These are phyloP conservation scores for Collybia sordida DNA, from an alignment of 768 basidiomycete genomes.

Conservation along the genomic window DNA sequence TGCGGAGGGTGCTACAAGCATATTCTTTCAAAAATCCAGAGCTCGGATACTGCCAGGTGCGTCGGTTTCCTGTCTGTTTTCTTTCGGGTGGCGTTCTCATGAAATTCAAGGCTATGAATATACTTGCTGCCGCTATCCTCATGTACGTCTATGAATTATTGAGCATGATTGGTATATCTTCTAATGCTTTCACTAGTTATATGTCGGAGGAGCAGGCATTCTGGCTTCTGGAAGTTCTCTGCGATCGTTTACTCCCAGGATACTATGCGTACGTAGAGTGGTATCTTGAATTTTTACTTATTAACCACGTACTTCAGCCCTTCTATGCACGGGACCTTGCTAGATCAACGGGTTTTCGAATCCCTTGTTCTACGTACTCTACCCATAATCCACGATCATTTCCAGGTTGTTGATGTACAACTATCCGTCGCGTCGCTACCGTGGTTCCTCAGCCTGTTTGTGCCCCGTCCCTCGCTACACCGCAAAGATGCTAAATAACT, in stretches of 20 bases:
- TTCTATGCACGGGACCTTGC: conserved; percentile 97
- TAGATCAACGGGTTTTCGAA: conserved; percentile 99
- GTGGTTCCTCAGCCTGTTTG: conserved; percentile 97
- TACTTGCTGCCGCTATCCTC: conserved; percentile 91
- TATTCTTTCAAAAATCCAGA: conserved; percentile 96
- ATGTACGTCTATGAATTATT: conserved; percentile 51
- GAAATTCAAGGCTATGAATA: conserved; percentile 84
- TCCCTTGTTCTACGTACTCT: conserved; percentile 86
- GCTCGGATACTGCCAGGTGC: conserved; percentile 89
- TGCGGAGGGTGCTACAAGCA: conserved; percentile 90
- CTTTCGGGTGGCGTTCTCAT: conserved; percentile 5
- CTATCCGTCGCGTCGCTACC: conserved; percentile 95
- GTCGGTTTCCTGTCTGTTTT: conserved; percentile 15
- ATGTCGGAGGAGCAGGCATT: conserved; percentile 99
- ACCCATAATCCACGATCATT: conserved; percentile 93
- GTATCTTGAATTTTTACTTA: neutral
- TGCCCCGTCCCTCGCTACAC: conserved; percentile 16
- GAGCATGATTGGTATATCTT: neutral
- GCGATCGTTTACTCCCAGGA: conserved; percentile 93
- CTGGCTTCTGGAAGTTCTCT: conserved; percentile 93
- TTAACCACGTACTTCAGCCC: conserved; percentile 52
- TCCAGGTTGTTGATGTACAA: conserved; percentile 88
- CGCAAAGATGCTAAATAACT: neutral
- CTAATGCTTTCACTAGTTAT: conserved; percentile 55
- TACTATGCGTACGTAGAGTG: conserved; percentile 77